phyloP scores from a whole-genome alignment of 2,329 filamentous ascomycete genomes.

The Penicillium sp. region DNA sequence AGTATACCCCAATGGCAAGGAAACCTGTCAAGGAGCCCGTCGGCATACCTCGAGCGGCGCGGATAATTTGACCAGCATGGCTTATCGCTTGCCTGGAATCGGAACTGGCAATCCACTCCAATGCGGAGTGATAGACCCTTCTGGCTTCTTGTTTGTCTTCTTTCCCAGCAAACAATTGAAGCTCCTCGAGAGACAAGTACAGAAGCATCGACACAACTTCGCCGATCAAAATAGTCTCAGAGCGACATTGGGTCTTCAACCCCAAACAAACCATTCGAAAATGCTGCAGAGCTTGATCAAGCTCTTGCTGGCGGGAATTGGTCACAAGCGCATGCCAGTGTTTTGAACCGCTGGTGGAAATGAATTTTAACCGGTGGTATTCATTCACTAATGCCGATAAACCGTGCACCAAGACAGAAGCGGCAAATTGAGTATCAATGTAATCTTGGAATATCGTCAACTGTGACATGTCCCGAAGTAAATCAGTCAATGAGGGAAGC shows the following conservation, averaged over 20 bases:
- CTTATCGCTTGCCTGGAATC: conserved; percentile 54
- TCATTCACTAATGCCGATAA: conserved; percentile 69
- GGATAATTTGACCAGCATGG: conserved; percentile 68
- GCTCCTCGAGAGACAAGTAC: conserved; percentile 45
- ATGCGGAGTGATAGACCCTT: conserved; percentile 34
- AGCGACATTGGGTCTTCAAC: conserved; percentile 13
- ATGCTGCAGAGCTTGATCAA: conserved; percentile 60
- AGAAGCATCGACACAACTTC: conserved; percentile 41
- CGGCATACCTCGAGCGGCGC: conserved; percentile 59
- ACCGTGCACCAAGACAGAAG: conserved; percentile 64
- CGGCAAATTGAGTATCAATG: conserved; percentile 60
- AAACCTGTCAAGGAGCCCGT: conserved; percentile 63
- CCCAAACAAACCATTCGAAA: conserved; percentile 44
- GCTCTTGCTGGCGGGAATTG: conserved; percentile 62
- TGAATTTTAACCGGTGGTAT: conserved; percentile 57
- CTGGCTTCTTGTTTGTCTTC: conserved; percentile 44
- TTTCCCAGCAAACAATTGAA: conserved; percentile 48
- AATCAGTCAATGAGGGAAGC: conserved; percentile 46
- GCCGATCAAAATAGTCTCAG: conserved; percentile 35
- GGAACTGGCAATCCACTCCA: conserved; percentile 41
- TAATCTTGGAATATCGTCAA: conserved; percentile 52
- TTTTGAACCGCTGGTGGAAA: conserved; percentile 45
- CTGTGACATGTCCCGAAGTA: conserved; percentile 59
- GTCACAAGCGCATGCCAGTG: conserved; percentile 51
- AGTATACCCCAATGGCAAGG: conserved; percentile 68